A percentile compares a stretch with the other conserved stretches of the same genome.
Evolutionary conservation across 1,284 basidiomycete genomes (phyloP).

Genomic region (Cystobasidium pallidum): DNA sequence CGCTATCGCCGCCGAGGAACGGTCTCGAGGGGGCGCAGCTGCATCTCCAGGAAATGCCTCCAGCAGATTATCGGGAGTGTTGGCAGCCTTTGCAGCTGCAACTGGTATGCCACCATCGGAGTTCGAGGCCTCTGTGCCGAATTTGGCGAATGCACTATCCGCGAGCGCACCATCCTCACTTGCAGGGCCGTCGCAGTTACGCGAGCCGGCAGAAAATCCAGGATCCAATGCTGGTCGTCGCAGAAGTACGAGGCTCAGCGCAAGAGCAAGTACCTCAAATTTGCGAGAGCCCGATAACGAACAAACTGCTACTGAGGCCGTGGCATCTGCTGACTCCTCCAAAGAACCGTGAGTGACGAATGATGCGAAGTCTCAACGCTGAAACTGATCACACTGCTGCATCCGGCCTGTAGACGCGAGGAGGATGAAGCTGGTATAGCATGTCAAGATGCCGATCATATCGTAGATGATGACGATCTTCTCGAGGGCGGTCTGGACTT

Average conservation of each 20-base stretch:
- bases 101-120: constrained; percentile 56
- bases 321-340: background rate
- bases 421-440: constrained; percentile 24
- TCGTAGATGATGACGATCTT: constrained; percentile 62
- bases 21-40: constrained; percentile 11
- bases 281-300: constrained; percentile 36
- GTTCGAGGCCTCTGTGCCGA: constrained; percentile 30
- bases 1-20: constrained; percentile 33
- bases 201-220: constrained; percentile 54
- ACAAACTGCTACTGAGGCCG: constrained; percentile 18
- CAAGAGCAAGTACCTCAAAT: constrained; percentile 46
- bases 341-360: background rate
- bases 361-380: too few relatives aligned
- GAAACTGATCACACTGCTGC: background rate
- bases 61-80: constrained; percentile 80
- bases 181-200: constrained; percentile 55
- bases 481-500: constrained; percentile 65
- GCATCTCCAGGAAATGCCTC: constrained; percentile 54
- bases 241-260: constrained; percentile 79
- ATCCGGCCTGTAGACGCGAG: background rate
- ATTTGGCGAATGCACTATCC: constrained; percentile 43
- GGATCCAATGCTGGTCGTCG: constrained; percentile 60
- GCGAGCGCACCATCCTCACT: constrained; percentile 52
- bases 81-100: constrained; percentile 79
- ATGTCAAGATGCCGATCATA: constrained; percentile 56